Conservation (phyloP, 1,139 yeast genomes). For the Pichia sp. region DNA sequence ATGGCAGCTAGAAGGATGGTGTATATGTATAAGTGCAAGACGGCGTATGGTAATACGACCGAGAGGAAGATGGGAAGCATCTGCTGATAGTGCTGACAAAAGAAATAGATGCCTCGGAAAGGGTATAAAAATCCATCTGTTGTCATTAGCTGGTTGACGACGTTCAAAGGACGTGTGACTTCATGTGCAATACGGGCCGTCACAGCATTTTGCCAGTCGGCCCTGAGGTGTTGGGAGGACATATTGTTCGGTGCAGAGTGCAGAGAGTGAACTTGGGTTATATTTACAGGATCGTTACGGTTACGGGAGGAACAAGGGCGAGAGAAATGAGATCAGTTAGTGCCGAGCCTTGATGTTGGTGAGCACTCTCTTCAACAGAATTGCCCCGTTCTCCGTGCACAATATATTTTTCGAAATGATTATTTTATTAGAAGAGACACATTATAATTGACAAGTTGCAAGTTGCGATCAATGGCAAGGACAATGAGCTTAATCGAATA, state of each 20-base stretch:
- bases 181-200: conserved; percentile 17
- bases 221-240: too few species aligned
- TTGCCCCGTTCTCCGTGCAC: too few species aligned
- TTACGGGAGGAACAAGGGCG: too few species aligned
- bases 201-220: conserved; percentile 17
- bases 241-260: neutral
- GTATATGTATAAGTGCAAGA: conserved; percentile 17
- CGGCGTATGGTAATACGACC: conserved; percentile 17
- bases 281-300: too few species aligned
- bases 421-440: conserved; percentile 10
- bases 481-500: conserved; percentile 54
- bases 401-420: conserved; percentile 9
- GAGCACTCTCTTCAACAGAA: too few species aligned
- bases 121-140: conserved; percentile 18
- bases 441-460: too few species aligned
- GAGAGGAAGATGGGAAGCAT: conserved; percentile 22
- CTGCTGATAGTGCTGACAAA: conserved; percentile 15
- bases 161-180: conserved; percentile 16
- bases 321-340: too few species aligned
- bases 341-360: neutral
- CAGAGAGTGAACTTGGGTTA: too few species aligned
- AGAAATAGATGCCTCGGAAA: conserved; percentile 20
- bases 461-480: too few species aligned
- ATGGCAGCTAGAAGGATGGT: conserved; percentile 15
- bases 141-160: conserved; percentile 13